Percentiles rank a stretch among this genome's conserved stretches.
These are phyloP conservation scores for Vaccinium macrocarpon DNA, from an alignment of 148 eudicot species.

Conservation along the genomic window DNA sequence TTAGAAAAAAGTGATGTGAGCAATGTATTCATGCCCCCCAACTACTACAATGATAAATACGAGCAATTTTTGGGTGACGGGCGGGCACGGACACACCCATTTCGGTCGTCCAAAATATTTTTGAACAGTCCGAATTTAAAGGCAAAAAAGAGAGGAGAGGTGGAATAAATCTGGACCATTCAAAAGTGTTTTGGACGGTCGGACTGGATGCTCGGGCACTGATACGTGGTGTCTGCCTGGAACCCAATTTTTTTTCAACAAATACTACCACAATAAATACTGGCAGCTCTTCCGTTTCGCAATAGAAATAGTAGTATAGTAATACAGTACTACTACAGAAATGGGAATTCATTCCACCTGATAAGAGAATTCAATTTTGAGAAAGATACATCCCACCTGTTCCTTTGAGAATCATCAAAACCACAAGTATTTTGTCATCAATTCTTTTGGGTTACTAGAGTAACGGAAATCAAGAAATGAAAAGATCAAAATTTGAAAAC, in stretches of 20 bases:
- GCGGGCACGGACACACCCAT: too few relatives aligned
- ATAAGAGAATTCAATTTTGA: neutral
- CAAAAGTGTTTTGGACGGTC: too few relatives aligned
- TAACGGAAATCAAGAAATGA: too few relatives aligned
- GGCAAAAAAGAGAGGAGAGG: too few relatives aligned
- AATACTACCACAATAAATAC: neutral
- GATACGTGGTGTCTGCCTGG: too few relatives aligned
- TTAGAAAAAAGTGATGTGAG: slow-evolving; percentile 24
- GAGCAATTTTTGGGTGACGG: too few relatives aligned
- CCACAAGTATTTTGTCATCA: neutral
- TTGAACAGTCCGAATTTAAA: too few relatives aligned
- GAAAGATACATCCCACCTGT: neutral
- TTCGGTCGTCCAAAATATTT: too few relatives aligned
- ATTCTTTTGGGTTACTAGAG: neutral
- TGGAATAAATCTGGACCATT: too few relatives aligned
- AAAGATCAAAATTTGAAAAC: too few relatives aligned
- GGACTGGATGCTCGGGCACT: too few relatives aligned
- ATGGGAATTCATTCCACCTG: neutral
- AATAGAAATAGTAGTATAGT: neutral
- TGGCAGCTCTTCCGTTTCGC: neutral
- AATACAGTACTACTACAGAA: neutral
- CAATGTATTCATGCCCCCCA: slow-evolving; percentile 20
- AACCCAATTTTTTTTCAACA: neutral
- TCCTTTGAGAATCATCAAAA: neutral
- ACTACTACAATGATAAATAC: neutral